Percentiles rank a stretch among this genome's conserved stretches.
Evolutionary conservation across 257 asterid genomes (phyloP).

Genomic region (Fraxinus cuspidata): DNA sequence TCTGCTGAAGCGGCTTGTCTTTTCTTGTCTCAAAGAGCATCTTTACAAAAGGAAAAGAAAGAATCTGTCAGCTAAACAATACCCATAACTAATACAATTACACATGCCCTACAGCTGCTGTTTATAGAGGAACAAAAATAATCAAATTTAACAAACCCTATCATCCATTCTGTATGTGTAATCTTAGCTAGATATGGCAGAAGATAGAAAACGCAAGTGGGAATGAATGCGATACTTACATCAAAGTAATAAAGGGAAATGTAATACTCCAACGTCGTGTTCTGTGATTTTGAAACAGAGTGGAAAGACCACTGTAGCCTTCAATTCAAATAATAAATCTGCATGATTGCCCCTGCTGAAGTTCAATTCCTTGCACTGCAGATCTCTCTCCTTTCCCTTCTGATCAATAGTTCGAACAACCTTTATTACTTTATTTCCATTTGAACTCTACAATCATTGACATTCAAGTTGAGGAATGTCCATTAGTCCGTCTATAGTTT

Average conservation of each 20-base stretch:
- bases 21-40: not conserved
- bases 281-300: not conserved
- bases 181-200: not conserved
- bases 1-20: not conserved
- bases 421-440: not conserved
- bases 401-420: not conserved
- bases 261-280: not conserved
- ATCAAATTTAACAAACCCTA: not conserved
- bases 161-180: not conserved
- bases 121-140: not conserved
- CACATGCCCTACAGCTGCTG: not conserved
- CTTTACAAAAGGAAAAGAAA: not conserved
- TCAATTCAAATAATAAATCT: not conserved
- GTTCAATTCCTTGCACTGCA: not conserved
- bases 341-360: not conserved
- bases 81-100: not conserved
- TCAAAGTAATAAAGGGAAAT: not conserved
- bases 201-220: not conserved
- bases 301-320: not conserved
- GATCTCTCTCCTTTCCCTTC: not conserved
- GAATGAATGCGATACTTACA: not conserved
- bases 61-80: not conserved
- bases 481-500: not conserved
- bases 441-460: not conserved
- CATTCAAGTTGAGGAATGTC: not conserved